These are phyloP conservation scores for Alopecurus myosuroides DNA, from an alignment of 176 grass and related monocot genomes.

Conservation along the genomic window DNA sequence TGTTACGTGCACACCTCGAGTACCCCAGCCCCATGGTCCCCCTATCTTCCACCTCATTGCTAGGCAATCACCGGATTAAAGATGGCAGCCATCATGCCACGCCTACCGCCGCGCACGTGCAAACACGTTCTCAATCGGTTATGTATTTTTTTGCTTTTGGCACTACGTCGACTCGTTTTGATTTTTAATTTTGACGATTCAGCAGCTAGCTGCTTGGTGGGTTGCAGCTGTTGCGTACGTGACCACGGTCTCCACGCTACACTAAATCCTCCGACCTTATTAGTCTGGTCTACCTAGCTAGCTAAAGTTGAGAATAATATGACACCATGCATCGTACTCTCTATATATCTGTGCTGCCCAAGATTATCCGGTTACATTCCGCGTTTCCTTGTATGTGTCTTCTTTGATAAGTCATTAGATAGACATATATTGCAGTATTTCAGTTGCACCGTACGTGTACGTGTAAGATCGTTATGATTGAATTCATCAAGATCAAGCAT, in stretches of 20 bases:
- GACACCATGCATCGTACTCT: too few relatives aligned
- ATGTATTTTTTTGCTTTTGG: not conserved
- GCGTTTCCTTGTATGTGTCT: too few relatives aligned
- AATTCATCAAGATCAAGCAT: not conserved
- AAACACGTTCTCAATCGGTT: not conserved
- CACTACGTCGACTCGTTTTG: too few relatives aligned
- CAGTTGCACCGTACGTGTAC: too few relatives aligned
- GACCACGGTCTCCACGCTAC: not conserved
- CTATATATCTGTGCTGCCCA: too few relatives aligned
- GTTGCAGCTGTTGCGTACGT: not conserved
- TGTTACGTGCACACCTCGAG: conserved; percentile 14
- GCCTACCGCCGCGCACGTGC: not conserved
- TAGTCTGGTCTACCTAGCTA: too few relatives aligned
- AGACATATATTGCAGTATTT: not conserved
- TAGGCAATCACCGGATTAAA: conserved; percentile 3
- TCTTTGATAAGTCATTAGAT: not conserved
- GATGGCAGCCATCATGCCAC: not conserved
- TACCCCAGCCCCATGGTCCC: conserved; percentile 5
- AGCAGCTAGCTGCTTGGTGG: not conserved
- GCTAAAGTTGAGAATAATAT: not conserved
- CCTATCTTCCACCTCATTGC: not conserved
- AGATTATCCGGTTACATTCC: not conserved
- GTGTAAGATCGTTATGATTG: too few relatives aligned
- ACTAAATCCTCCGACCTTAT: not conserved
- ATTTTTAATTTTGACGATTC: not conserved